These are phyloP conservation scores for Pythium insidiosum DNA, from an alignment of 352 stramenopile species.

Conservation along the genomic window DNA sequence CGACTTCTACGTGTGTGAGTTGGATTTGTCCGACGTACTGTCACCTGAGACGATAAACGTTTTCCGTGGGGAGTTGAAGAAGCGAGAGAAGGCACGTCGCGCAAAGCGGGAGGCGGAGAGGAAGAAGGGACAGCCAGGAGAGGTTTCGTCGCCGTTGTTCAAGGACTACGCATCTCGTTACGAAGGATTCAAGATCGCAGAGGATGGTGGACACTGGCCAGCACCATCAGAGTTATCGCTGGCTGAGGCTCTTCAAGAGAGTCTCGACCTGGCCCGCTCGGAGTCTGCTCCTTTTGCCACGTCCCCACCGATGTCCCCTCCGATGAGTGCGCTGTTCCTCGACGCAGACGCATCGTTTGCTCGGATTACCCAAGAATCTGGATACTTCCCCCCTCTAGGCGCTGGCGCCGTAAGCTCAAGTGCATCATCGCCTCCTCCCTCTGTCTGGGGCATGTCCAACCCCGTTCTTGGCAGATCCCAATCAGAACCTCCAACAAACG, in stretches of 20 bases:
- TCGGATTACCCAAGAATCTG: conserved; percentile 58
- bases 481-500: conserved; percentile 17
- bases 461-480: conserved; percentile 18
- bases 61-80: conserved; percentile 73
- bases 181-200: conserved; percentile 61
- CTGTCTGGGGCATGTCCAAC: conserved; percentile 25
- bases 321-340: conserved; percentile 1
- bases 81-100: conserved; percentile 52
- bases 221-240: conserved; percentile 44
- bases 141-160: conserved; percentile 10
- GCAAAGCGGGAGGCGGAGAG: conserved; percentile 33
- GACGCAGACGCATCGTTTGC: conserved; percentile 57
- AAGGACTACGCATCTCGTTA: no score
- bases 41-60: conserved; percentile 48
- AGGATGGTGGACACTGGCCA: conserved; percentile 46
- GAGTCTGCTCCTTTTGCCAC: conserved; percentile 3
- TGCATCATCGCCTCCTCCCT: conserved; percentile 21
- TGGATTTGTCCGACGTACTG: conserved; percentile 68
- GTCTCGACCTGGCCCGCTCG: conserved; percentile 10
- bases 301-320: conserved; percentile 7
- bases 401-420: neutral
- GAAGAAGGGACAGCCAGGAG: conserved; percentile 18
- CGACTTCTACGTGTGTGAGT: conserved; percentile 83
- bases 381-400: conserved; percentile 60
- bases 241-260: conserved; percentile 32